Percentiles rank a stretch among this genome's conserved stretches.
phyloP scores from a whole-genome alignment of 768 basidiomycete species.

The Leccinellum rugosiceps region DNA sequence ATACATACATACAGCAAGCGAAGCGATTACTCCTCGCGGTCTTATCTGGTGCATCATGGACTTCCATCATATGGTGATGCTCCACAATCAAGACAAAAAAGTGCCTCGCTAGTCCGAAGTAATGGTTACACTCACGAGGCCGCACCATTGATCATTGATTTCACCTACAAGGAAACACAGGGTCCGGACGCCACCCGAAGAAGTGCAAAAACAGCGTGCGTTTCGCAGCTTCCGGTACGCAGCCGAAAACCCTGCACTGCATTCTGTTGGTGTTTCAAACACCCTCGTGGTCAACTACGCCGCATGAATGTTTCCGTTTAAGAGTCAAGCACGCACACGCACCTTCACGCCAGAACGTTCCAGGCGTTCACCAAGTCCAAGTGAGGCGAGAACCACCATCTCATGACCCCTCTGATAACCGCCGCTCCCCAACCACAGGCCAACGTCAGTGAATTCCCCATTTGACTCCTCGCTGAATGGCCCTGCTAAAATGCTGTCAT shows the following conservation, averaged over 20 bases:
- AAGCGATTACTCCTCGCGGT: constrained; percentile 1
- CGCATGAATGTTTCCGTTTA: constrained; percentile 10
- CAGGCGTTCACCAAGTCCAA: constrained; percentile 31
- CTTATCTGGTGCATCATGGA: background rate
- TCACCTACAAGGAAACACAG: constrained; percentile 40
- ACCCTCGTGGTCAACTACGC: constrained; percentile 14
- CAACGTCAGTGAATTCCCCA: constrained; percentile 54
- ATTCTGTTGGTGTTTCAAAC: constrained; percentile 12
- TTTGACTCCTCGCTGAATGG: constrained; percentile 44
- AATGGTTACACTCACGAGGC: constrained; percentile 20
- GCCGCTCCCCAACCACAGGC: constrained; percentile 49
- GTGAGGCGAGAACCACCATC: constrained; percentile 30
- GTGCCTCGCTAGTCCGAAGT: constrained; percentile 1
- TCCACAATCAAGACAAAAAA: background rate
- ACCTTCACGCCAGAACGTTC: constrained; percentile 12
- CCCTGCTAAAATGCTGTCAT: constrained; percentile 54
- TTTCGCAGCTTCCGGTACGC: constrained; percentile 11
- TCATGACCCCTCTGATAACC: constrained; percentile 30
- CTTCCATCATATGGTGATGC: background rate
- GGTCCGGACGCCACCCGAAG: constrained; percentile 21
- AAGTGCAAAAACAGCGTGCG: constrained; percentile 12
- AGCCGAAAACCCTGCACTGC: constrained; percentile 7
- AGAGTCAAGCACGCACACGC: background rate
- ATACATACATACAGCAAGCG: background rate
- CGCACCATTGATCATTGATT: constrained; percentile 20